phyloP scores from a whole-genome alignment of 2,329 filamentous ascomycete species.

The Penicillium hesseltinei region DNA sequence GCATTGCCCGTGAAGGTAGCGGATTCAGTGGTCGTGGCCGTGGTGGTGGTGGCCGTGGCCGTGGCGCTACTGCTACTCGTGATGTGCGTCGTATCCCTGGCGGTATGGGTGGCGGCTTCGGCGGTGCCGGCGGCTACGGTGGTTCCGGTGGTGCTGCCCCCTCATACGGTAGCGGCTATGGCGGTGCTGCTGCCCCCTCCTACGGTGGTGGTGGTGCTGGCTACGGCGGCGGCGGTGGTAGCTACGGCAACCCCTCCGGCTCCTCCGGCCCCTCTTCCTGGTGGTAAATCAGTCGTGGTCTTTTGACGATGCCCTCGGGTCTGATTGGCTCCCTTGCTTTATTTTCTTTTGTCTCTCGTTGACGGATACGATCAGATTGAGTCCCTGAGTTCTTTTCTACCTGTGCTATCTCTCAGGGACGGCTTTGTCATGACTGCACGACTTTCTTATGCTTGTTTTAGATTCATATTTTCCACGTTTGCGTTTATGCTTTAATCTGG shows the following conservation, averaged over 20 bases:
- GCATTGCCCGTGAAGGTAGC: constrained; percentile 90
- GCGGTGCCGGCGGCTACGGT: constrained; percentile 28
- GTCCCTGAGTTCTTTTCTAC: constrained; percentile 31
- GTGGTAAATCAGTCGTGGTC: constrained; percentile 49
- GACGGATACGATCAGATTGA: constrained; percentile 43
- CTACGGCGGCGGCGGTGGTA: constrained; percentile 40
- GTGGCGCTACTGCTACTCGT: constrained; percentile 63
- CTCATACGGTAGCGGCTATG: constrained; percentile 33
- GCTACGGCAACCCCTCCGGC: constrained; percentile 51
- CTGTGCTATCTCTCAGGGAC: constrained; percentile 33
- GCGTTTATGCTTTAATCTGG: constrained; percentile 16
- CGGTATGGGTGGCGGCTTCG: constrained; percentile 40
- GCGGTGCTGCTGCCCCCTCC: constrained; percentile 27
- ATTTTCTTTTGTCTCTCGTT: constrained; percentile 34
- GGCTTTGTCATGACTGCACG: constrained; percentile 49
- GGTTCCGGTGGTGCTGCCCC: constrained; percentile 26
- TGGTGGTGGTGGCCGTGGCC: constrained; percentile 68
- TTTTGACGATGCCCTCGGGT: constrained; percentile 41
- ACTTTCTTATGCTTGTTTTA: constrained; percentile 35
- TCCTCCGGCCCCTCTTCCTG: constrained; percentile 51
- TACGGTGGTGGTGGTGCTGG: constrained; percentile 31
- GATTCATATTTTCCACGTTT: constrained; percentile 14
- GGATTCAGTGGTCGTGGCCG: constrained; percentile 72
- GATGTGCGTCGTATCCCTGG: constrained; percentile 77
- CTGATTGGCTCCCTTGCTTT: constrained; percentile 38